phyloP scores from a whole-genome alignment of 768 basidiomycete genomes.

The Saitozyma podzolica region DNA sequence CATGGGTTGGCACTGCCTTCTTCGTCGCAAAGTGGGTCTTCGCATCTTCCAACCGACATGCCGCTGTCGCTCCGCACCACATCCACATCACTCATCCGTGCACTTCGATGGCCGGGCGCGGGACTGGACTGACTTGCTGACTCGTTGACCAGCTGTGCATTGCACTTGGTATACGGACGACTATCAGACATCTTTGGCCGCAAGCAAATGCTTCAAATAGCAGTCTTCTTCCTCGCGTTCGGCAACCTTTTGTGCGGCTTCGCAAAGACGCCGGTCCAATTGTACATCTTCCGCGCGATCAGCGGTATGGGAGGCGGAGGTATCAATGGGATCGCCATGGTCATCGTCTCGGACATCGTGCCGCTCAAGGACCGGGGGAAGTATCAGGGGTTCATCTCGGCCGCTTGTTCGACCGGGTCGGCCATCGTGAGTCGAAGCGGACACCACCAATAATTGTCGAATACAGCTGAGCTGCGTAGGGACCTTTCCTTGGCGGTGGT shows the following conservation, averaged over 20 bases:
- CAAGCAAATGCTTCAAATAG: constrained; percentile 43
- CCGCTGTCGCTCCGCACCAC: not conserved
- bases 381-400: constrained; percentile 36
- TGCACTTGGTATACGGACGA: constrained; percentile 45
- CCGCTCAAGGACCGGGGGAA: constrained; percentile 42
- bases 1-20: constrained; percentile 49
- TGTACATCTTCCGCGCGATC: constrained; percentile 46
- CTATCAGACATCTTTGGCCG: constrained; percentile 46
- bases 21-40: constrained; percentile 31
- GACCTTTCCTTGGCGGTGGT: constrained; percentile 42
- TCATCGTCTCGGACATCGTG: constrained; percentile 46
- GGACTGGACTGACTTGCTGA: too few relatives aligned
- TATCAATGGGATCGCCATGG: constrained; percentile 46
- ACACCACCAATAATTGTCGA: too few relatives aligned
- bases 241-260: constrained; percentile 50
- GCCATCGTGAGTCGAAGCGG: constrained; percentile 16
- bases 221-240: constrained; percentile 41
- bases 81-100: too few relatives aligned
- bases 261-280: constrained; percentile 41
- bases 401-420: constrained; percentile 30
- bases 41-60: constrained; percentile 10
- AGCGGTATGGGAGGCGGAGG: constrained; percentile 51
- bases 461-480: constrained; percentile 9
- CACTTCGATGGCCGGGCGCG: too few relatives aligned
- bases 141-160: constrained; percentile 20